Percentiles rank a stretch among this genome's conserved stretches.
Evolutionary conservation across 495 filamentous ascomycete species (phyloP).

Genomic region (Pseudevernia furfuracea): DNA sequence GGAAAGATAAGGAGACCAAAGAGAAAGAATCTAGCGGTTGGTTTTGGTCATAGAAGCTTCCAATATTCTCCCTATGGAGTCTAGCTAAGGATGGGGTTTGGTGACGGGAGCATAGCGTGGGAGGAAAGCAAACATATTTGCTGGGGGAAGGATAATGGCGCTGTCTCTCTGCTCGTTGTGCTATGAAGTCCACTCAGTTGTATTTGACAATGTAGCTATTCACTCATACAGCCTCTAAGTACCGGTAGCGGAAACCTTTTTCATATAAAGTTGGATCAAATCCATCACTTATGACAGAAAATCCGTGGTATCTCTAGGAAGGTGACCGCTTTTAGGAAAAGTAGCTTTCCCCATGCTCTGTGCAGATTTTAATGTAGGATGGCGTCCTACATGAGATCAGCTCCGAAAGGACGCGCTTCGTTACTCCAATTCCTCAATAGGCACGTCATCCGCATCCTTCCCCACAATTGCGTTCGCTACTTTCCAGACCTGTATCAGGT

Average conservation of each 20-base stretch:
- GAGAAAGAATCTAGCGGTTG: conserved; percentile 21
- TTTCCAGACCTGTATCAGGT: conserved; percentile 93
- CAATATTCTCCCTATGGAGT: background rate
- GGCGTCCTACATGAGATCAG: background rate
- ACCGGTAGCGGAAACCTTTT: background rate
- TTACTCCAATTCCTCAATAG: conserved; percentile 67
- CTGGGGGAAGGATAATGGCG: background rate
- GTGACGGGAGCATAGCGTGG: background rate
- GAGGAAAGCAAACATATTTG: background rate
- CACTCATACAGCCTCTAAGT: background rate
- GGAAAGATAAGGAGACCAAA: conserved; percentile 8
- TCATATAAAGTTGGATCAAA: background rate
- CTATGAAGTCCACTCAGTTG: background rate
- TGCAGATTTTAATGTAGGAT: background rate
- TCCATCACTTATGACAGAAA: background rate
- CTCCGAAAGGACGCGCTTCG: conserved; percentile 18
- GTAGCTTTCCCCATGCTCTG: background rate
- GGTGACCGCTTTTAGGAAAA: background rate
- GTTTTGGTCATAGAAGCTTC: conserved; percentile 25
- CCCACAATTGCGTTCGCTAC: conserved; percentile 84
- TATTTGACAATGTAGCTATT: background rate
- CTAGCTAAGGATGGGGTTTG: background rate
- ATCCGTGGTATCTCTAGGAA: background rate
- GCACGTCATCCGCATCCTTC: conserved; percentile 69
- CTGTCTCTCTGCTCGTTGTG: background rate